These are phyloP conservation scores for Neodidymelliopsis sp. DNA, from an alignment of 2,329 filamentous ascomycete genomes.

Conservation along the genomic window DNA sequence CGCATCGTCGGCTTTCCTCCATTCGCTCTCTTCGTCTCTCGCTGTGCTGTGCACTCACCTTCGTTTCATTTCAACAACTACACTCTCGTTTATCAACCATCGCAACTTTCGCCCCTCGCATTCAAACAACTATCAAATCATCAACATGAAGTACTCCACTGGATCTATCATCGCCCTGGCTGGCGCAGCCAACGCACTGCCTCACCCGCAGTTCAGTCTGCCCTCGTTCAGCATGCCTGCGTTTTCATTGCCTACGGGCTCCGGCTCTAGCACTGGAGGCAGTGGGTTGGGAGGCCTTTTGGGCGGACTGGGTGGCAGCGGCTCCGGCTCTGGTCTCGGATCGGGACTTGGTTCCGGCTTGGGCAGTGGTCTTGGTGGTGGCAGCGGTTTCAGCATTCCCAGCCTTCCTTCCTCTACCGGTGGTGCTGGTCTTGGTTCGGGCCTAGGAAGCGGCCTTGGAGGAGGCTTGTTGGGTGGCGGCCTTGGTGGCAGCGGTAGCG, in stretches of 20 bases:
- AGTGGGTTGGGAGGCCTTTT: slow-evolving; percentile 3
- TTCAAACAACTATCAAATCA: neutral
- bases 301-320: neutral
- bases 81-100: slow-evolving; percentile 4
- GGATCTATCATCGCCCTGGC: slow-evolving; percentile 28
- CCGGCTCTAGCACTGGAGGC: slow-evolving; percentile 2
- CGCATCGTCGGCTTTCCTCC: slow-evolving; percentile 11
- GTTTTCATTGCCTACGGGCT: slow-evolving; percentile 19
- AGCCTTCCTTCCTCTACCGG: no score
- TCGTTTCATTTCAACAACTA: slow-evolving; percentile 14
- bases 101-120: slow-evolving; percentile 2
- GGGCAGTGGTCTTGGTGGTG: neutral
- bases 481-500: neutral
- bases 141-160: slow-evolving; percentile 38
- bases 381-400: neutral
- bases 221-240: slow-evolving; percentile 23
- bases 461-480: neutral
- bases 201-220: slow-evolving; percentile 28
- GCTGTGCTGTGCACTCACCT: slow-evolving; percentile 32
- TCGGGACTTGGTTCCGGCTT: neutral
- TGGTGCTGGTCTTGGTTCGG: slow-evolving; percentile 1
- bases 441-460: slow-evolving; percentile 1
- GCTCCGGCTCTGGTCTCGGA: neutral
- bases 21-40: slow-evolving; percentile 19
- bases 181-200: slow-evolving; percentile 31